These are phyloP conservation scores for Zoysia matrella DNA, from an alignment of 202 grass and related monocot species.

Conservation along the genomic window DNA sequence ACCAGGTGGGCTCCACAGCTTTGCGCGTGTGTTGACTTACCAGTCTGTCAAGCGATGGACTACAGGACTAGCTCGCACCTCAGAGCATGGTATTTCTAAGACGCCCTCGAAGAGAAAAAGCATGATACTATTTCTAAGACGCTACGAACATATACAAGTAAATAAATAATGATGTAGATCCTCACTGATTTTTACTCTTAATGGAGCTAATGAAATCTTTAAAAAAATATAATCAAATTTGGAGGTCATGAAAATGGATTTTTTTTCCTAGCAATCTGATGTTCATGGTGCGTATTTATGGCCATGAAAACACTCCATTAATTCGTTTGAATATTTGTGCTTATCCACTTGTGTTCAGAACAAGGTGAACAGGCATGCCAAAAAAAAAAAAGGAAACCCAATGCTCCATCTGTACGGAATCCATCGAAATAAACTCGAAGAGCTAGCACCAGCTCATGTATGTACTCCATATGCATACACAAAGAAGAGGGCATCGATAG, in stretches of 20 bases:
- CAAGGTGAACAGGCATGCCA: background rate
- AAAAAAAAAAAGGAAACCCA: background rate
- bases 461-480: too few relatives aligned
- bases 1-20: conserved; percentile 18
- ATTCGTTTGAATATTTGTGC: background rate
- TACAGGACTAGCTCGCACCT: conserved; percentile 7
- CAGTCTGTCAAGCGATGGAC: conserved; percentile 48
- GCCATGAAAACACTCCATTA: background rate
- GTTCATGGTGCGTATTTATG: conserved; percentile 9
- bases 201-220: background rate
- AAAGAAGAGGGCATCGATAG: background rate
- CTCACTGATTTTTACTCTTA: background rate
- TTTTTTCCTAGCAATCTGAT: background rate
- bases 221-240: conserved; percentile 3
- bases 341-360: conserved; percentile 1
- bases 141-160: background rate
- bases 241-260: background rate
- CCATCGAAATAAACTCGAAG: background rate
- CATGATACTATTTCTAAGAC: background rate
- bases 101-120: background rate
- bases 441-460: too few relatives aligned
- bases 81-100: background rate
- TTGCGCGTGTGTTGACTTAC: conserved; percentile 44
- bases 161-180: background rate
- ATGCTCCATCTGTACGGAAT: background rate